Evolutionary conservation across 2,329 filamentous ascomycete species (phyloP), one percentile per base, ranked within the genome.

Genomic region (Colletotrichum magnum): DNA sequence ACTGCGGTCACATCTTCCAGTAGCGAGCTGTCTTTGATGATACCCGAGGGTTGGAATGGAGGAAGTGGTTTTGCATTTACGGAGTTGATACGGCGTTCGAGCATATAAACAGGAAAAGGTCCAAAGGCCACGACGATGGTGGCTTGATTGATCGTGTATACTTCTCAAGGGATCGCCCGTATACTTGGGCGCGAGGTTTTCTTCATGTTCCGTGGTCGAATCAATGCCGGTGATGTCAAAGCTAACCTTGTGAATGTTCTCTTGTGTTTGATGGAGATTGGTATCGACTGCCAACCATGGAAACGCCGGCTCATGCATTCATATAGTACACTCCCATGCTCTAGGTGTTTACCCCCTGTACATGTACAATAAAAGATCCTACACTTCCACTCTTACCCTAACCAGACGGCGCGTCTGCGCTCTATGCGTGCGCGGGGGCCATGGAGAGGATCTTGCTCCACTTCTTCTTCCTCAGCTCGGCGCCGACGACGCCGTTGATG

Each of bases 391-490:
- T 3, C 18, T 18, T 36, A n/a, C 26, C 13, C 18, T 28, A 6
- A 16, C 32, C 32, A 3, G 13, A 5, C 15, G 18, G 43, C 10
- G 16, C 12, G 3, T 4, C 28, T 10, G 32, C 15, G 41, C 36
- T 63, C 75, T 82, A 89, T 45, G 84, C 87, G 75, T 89, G 86
- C 83, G 88, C 87, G 24, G 96, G 95, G 63, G 96, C 96, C 87
- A 99, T 89, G 75, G 94, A 97, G 79, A 99, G 83, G 76, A 99
- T 98, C 89, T 98, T 99, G 76, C 94, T 97, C 96, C 96, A 99
- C 84, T 97, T 92, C 87, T 93, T 96, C 79, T 93, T 90, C 79
- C 93, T 91, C 80, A 99, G 83, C 85, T 99, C 96, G 36, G 91
- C 88, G 68, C 94, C 96, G 52, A 99, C 96, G 52, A 98, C 90